A percentile compares a stretch with the other conserved stretches of the same genome.
Conservation (phyloP, 495 filamentous ascomycete species). For the Jackrogersella minutella region DNA sequence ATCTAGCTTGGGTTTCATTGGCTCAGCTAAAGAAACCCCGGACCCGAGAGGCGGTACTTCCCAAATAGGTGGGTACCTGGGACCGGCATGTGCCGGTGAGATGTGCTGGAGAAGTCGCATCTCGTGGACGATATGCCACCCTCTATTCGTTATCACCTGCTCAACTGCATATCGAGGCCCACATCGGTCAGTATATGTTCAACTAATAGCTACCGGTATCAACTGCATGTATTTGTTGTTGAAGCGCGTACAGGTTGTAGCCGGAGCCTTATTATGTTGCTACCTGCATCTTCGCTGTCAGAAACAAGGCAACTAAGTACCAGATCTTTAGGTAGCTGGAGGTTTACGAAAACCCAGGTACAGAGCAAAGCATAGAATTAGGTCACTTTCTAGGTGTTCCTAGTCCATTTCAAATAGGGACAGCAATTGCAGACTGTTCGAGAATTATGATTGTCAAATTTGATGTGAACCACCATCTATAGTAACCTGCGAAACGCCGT, state of each 20-base stretch:
- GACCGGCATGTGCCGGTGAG: conserved; percentile 1
- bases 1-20: conserved; percentile 22
- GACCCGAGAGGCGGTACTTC: conserved; percentile 24
- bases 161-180: not conserved
- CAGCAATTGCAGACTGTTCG: not conserved
- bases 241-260: not conserved
- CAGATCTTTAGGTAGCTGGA: too few relatives aligned
- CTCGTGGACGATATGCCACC: conserved; percentile 11
- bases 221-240: not conserved
- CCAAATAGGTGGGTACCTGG: conserved; percentile 14
- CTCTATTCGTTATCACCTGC: conserved; percentile 13
- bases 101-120: conserved; percentile 10
- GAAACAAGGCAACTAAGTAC: not conserved
- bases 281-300: not conserved
- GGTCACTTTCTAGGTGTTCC: not conserved
- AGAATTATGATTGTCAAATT: conserved; percentile 8
- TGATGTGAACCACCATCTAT: conserved; percentile 23
- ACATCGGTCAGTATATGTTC: not conserved
- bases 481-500: conserved; percentile 21
- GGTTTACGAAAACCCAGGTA: too few relatives aligned
- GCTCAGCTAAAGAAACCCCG: conserved; percentile 19
- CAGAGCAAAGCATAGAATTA: not conserved
- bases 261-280: not conserved
- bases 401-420: conserved; percentile 1
- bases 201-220: not conserved